A percentile compares a stretch with the other conserved stretches of the same genome.
Conservation (phyloP, 2,329 filamentous ascomycete species). For the Ophiostoma triangulosporum region DNA sequence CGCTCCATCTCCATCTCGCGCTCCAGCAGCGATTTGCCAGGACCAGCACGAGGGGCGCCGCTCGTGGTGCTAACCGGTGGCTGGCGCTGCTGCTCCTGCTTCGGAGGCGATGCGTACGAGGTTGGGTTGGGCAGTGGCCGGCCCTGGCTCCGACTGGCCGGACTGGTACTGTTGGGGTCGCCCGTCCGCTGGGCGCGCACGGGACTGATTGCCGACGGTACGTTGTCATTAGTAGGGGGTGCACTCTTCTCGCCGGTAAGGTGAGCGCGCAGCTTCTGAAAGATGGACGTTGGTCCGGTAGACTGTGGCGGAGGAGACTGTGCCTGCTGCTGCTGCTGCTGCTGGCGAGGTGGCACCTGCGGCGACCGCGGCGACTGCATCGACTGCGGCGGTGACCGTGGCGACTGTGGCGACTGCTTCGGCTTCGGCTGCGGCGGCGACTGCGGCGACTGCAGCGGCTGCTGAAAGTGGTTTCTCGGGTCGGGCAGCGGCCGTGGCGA, state of each 20-base stretch:
- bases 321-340: constrained; percentile 1
- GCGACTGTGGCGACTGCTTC: constrained; percentile 16
- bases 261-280: constrained; percentile 20
- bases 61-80: constrained; percentile 1
- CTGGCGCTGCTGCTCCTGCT: constrained; percentile 1
- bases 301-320: not conserved
- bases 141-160: constrained; percentile 22
- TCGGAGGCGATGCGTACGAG: constrained; percentile 17
- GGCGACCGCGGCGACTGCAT: constrained; percentile 3
- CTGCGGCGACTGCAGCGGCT: constrained; percentile 3
- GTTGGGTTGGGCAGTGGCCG: constrained; percentile 42
- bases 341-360: not conserved
- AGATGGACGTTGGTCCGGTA: not conserved
- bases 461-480: constrained; percentile 15
- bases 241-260: constrained; percentile 20
- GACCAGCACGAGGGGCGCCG: constrained; percentile 29
- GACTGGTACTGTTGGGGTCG: constrained; percentile 16
- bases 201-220: not conserved
- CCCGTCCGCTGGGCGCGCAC: constrained; percentile 15
- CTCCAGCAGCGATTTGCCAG: constrained; percentile 56
- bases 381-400: constrained; percentile 25
- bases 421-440: constrained; percentile 9
- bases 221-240: constrained; percentile 3
- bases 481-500: constrained; percentile 29
- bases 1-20: constrained; percentile 71